Conservation (phyloP, 441 rosid genomes). For the Theobroma grandiflorum region DNA sequence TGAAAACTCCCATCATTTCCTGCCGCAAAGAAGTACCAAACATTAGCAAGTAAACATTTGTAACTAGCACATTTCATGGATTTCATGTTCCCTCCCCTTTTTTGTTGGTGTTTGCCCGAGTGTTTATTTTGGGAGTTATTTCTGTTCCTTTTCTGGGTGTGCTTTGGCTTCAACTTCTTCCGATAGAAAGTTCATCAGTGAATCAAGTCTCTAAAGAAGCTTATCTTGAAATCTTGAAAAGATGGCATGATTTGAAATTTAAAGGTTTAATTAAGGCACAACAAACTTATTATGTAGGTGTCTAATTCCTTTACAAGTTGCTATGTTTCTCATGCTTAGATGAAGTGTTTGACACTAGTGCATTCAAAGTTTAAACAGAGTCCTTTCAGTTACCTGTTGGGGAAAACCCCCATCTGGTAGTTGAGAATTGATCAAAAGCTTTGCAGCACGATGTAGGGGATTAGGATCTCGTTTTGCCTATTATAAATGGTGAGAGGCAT, state of each 20-base stretch:
- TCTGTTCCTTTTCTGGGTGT: neutral
- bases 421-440: slow-evolving; percentile 67
- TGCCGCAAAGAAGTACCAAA: neutral
- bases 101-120: too few relatives aligned
- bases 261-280: too few relatives aligned
- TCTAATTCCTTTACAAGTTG: too few relatives aligned
- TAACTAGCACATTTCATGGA: neutral
- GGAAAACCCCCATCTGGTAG: slow-evolving; percentile 64
- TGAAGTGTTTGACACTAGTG: too few relatives aligned
- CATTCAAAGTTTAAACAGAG: too few relatives aligned
- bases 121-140: neutral
- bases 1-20: slow-evolving; percentile 43
- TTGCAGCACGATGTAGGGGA: slow-evolving; percentile 68
- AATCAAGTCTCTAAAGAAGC: neutral
- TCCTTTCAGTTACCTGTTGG: slow-evolving; percentile 51
- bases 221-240: neutral
- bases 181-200: neutral
- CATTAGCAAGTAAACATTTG: neutral
- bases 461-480: slow-evolving; percentile 61
- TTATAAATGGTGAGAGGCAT: neutral
- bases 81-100: neutral
- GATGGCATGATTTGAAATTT: neutral
- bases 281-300: too few relatives aligned
- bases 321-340: too few relatives aligned
- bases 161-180: neutral